Base-by-base conservation (phyloP, 169 alveolate genomes). In the Plasmodium yoelii region DNA sequence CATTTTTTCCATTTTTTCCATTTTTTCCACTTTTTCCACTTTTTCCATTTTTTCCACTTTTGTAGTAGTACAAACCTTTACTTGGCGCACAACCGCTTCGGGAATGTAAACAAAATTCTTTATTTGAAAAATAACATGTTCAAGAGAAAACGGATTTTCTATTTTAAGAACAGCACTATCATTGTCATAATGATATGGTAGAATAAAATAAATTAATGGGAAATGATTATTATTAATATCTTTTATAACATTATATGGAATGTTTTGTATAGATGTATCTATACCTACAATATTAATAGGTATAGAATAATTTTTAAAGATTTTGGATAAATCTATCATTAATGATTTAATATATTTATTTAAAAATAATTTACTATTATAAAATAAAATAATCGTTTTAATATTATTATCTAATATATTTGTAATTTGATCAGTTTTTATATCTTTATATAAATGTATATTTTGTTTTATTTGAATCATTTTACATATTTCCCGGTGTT, bases 111-210 rank as follows among this genome's bases (percentile, higher is more conserved):
- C 77, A 56, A 77, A 77, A 19, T 63, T 61, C 47, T 18, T 56
- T 7, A 77, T 46, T 47, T 77, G 88, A 24, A 46, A 34, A 44
- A 67, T 34, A 26, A 77, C 51, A n/a, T 44, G 63, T 22, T 77
- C 80, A 22, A 65, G 18, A 2, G 88, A 26, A 22, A 77, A 26
- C 12, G 88, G 88, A 6, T 44, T 57, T 63, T 77, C 73, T 49
- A 77, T 77, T 44, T 68, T 67, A 19, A 77, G 34, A 61, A 77
- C 88, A 1, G 77, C 88, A 64, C 88, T 77, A 19, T 77, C 88
- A 77, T 77, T 77, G n/a, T 77, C 68, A 51, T 77, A 77, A 57
- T 77, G 88, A 56, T 77, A 77, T 5, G 88, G 88, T 10, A 65
- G n/a, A 63, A 77, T 57, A 18, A 77, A 77, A 64, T 77, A 77